Evolutionary conservation across 768 basidiomycete species (phyloP), one percentile per base, ranked within the genome.

Genomic region (Termitomyces sp.): DNA sequence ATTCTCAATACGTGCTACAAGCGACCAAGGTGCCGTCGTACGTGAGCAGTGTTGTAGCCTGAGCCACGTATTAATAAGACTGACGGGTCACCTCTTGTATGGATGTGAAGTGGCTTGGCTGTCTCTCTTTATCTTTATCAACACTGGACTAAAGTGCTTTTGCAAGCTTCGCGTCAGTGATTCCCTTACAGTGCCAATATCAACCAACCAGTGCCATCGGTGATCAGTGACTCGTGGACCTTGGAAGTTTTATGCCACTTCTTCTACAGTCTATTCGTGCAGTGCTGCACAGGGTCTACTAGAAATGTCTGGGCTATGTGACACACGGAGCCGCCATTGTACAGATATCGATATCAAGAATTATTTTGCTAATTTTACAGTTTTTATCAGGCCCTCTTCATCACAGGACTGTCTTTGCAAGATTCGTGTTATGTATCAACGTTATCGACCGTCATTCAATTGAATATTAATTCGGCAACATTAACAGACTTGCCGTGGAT

Each of bases 31-130:
- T 8, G 8, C 39, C 22, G 22, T 16, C 20, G 36, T 8, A 15
- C 5, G 36, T 39, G 36, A 22, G 22, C 2, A 39, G 3, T 39
- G 13, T 28, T 18, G 20, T 6, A 18, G 16, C 4, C 36, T 9
- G 7, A 7, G 16, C 33, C 15, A 63, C 76, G 65, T 78, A 79
- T 69, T 91, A 16, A 39, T 39, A 36, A 38, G 22, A 20, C 20
- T 13, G 20, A 16, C 16, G 52, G 7, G n/a, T 18, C n/a, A 51
- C 1, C 13, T 7, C 13, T 22, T 20, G 7, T 36, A 22, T n/a
- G 20, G 51, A 20, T 13, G 13, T 22, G 50, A 50, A 50, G 32
- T 36, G 51, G n/a, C n/a, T 22, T 36, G 51, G n/a, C n/a, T 22
- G 45, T 6, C 7, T 15, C 35, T 3, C 20, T 33, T n/a, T n/a